Conservation (phyloP, 768 basidiomycete species). For the Boletellus ananiceps region DNA sequence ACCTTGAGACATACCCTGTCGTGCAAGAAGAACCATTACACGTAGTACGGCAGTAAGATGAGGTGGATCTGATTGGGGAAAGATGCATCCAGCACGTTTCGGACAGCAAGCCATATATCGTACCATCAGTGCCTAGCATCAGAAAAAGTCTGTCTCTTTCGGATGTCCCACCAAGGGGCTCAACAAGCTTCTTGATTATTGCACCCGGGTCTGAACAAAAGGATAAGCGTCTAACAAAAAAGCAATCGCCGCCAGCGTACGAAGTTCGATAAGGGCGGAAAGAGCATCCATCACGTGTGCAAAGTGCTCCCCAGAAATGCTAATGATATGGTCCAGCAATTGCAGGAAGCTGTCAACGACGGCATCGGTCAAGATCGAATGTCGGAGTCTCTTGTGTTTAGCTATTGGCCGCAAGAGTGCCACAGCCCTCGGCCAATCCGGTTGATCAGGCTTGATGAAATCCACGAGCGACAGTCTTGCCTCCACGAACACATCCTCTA, state of each 20-base stretch:
- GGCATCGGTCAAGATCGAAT: conserved; percentile 1
- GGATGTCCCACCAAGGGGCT: background rate
- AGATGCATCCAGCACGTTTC: background rate
- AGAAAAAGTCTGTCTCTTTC: conserved; percentile 4
- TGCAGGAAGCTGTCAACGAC: conserved; percentile 11
- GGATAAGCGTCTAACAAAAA: background rate
- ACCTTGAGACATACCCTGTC: background rate
- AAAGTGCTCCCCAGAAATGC: conserved; percentile 6
- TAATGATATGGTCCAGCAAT: conserved; percentile 5
- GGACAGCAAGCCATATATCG: background rate
- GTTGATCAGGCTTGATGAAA: conserved; percentile 5
- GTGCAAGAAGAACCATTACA: conserved; percentile 9
- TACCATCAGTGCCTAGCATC: conserved; percentile 11
- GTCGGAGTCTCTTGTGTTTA: conserved; percentile 12
- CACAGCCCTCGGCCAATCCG: conserved; percentile 14
- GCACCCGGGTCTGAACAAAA: conserved; percentile 1
- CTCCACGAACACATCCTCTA: conserved; percentile 3
- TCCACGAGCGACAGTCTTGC: conserved; percentile 3
- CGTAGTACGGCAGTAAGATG: conserved; percentile 14
- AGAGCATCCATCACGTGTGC: conserved; percentile 16
- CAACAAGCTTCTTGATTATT: conserved; percentile 1
- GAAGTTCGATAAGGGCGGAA: conserved; percentile 8
- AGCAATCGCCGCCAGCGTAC: background rate
- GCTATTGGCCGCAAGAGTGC: conserved; percentile 15
- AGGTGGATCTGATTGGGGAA: conserved; percentile 1